Evolutionary conservation across 495 filamentous ascomycete species (phyloP).

Genomic region (Penicillium samsonianum): DNA sequence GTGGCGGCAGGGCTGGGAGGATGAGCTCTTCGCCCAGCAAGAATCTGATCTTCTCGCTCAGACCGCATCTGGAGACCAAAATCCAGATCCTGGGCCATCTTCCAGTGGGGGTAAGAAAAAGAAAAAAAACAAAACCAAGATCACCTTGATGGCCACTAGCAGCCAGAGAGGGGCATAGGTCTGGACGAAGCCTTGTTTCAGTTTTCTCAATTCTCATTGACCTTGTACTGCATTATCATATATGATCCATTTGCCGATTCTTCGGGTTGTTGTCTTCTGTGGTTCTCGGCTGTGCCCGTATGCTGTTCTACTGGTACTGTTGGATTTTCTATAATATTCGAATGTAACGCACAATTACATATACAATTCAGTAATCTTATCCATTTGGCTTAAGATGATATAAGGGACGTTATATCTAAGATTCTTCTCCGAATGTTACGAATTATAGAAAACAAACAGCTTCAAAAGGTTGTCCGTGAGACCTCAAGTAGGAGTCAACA

Average conservation of each 20-base stretch:
- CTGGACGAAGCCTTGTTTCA: conserved; percentile 3
- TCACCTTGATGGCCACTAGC: conserved; percentile 90
- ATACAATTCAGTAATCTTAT: not conserved
- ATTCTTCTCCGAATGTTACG: no score
- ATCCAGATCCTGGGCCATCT: conserved; percentile 19
- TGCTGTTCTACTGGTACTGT: not conserved
- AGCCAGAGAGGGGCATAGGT: conserved; percentile 64
- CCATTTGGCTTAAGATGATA: not conserved
- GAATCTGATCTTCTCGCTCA: conserved; percentile 44
- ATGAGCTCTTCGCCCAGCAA: conserved; percentile 58
- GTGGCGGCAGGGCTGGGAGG: conserved; percentile 79
- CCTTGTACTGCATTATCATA: not conserved
- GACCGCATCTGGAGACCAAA: conserved; percentile 31
- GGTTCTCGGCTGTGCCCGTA: not conserved
- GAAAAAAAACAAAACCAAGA: conserved; percentile 89
- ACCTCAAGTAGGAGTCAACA: no score
- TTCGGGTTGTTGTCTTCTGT: not conserved
- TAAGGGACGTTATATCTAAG: no score
- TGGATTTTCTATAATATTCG: conserved; percentile 4
- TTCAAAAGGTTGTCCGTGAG: no score
- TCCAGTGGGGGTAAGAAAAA: conserved; percentile 59
- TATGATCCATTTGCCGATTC: not conserved
- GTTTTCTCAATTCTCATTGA: not conserved
- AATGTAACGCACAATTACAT: not conserved
- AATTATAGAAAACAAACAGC: no score